phyloP scores from a whole-genome alignment of 2,329 filamentous ascomycete genomes.

The Paraphaeosphaeria minitans region DNA sequence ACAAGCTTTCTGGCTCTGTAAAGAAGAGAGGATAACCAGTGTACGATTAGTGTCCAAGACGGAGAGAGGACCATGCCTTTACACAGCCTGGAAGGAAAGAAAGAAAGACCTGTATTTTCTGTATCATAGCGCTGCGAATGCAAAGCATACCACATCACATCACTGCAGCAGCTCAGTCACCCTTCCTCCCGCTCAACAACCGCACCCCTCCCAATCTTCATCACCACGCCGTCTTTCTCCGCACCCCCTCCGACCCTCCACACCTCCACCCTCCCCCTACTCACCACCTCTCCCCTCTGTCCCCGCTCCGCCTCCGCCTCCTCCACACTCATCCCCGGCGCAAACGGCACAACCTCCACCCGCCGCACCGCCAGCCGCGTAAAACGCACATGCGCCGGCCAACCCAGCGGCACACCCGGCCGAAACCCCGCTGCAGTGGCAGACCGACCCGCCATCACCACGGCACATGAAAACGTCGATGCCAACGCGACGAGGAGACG shows the following conservation, averaged over 20 bases:
- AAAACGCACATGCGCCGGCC: constrained; percentile 29
- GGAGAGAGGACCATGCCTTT: background rate
- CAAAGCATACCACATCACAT: background rate
- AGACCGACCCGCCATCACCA: constrained; percentile 24
- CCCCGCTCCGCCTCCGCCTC: constrained; percentile 45
- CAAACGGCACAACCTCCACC: constrained; percentile 44
- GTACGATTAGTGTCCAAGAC: background rate
- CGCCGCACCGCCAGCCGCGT: constrained; percentile 43
- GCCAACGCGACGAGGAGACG: constrained; percentile 16
- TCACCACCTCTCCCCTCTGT: constrained; percentile 45
- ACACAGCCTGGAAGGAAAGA: background rate
- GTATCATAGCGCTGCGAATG: constrained; percentile 8
- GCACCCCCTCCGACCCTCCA: constrained; percentile 29
- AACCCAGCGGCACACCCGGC: constrained; percentile 34
- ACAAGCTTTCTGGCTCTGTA: background rate
- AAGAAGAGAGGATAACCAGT: background rate
- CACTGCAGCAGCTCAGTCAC: background rate
- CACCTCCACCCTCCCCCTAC: constrained; percentile 43
- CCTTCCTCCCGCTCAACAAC: background rate
- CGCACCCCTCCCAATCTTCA: constrained; percentile 25
- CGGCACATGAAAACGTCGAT: constrained; percentile 17
- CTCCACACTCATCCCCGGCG: constrained; percentile 43
- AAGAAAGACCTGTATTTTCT: constrained; percentile 7
- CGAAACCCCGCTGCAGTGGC: constrained; percentile 16
- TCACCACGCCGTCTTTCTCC: constrained; percentile 33